Percentiles rank a stretch among this genome's conserved stretches.
Evolutionary conservation across 2,329 filamentous ascomycete species (phyloP).

Genomic region (Alternaria dauci): DNA sequence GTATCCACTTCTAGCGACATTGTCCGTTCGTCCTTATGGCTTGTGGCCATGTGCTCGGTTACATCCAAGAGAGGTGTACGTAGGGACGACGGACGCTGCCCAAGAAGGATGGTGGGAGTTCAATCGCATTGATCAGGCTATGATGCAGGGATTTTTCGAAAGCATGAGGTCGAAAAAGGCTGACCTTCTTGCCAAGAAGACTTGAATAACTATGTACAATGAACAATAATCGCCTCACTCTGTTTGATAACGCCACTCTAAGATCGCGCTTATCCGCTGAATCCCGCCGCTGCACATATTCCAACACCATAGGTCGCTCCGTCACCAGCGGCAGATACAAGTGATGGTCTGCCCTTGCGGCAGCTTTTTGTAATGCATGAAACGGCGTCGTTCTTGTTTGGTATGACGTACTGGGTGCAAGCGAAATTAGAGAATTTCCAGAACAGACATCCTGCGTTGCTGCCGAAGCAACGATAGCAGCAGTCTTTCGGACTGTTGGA

Average conservation of each 20-base stretch:
- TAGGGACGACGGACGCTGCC: slow-evolving; percentile 18
- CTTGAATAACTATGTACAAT: not conserved
- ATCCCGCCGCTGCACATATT: not conserved
- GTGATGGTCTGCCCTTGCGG: not conserved
- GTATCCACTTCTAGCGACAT: slow-evolving; percentile 10
- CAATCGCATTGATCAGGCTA: slow-evolving; percentile 4
- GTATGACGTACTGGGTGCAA: not conserved
- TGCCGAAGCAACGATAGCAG: not conserved
- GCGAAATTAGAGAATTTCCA: not conserved
- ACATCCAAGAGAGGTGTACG: slow-evolving; percentile 26
- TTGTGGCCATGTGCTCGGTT: slow-evolving; percentile 24
- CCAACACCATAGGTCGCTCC: not conserved
- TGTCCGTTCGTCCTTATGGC: slow-evolving; percentile 9
- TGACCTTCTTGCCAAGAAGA: not conserved
- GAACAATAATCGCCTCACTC: not conserved
- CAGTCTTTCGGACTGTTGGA: not conserved
- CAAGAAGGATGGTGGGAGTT: slow-evolving; percentile 27
- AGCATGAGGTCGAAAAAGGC: slow-evolving; percentile 8
- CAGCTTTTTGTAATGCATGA: not conserved
- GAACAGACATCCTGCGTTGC: not conserved
- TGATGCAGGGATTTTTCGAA: slow-evolving; percentile 5
- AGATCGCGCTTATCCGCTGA: not conserved
- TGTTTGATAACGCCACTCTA: not conserved
- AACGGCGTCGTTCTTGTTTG: not conserved
- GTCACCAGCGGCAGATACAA: not conserved